Percentiles rank a stretch among this genome's conserved stretches.
Evolutionary conservation across 1,284 basidiomycete species (phyloP).

Genomic region (Athelia sp.): DNA sequence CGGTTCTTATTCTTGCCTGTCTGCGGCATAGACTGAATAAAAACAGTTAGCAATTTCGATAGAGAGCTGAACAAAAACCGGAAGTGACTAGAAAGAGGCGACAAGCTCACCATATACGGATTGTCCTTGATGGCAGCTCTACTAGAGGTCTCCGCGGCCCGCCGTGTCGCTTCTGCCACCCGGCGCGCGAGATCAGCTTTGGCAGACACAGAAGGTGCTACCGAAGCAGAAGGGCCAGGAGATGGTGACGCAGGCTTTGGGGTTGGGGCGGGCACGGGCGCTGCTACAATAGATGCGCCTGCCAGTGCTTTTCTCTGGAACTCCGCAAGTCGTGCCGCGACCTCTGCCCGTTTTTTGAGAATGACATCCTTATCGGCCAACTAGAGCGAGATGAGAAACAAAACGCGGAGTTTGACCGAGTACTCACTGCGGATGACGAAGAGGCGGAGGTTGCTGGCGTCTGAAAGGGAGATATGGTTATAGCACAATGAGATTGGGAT

Average conservation of each 20-base stretch:
- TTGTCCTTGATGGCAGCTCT: conserved; percentile 72
- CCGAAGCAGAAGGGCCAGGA: conserved; percentile 19
- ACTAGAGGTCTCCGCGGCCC: conserved; percentile 75
- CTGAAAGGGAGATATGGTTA: conserved; percentile 61
- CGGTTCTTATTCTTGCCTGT: conserved; percentile 51
- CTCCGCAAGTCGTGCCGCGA: conserved; percentile 78
- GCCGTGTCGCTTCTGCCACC: conserved; percentile 75
- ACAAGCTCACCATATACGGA: conserved; percentile 74
- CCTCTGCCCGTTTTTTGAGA: conserved; percentile 77
- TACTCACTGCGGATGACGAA: conserved; percentile 36
- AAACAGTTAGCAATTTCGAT: conserved; percentile 6
- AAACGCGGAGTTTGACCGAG: conserved; percentile 3
- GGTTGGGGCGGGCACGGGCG: conserved; percentile 23
- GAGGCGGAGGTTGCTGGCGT: conserved; percentile 44
- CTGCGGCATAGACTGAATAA: conserved; percentile 42
- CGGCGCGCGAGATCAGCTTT: conserved; percentile 63
- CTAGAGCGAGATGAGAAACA: conserved; percentile 20
- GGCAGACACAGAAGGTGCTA: conserved; percentile 37
- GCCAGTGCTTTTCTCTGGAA: conserved; percentile 53
- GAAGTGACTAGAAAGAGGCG: too few relatives aligned
- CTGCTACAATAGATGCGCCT: conserved; percentile 18
- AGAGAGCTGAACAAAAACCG: not conserved
- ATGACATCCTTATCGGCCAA: conserved; percentile 57
- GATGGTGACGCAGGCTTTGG: conserved; percentile 28
- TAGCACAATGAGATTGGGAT: conserved; percentile 55